Evolutionary conservation across 1,139 yeast genomes (phyloP), one percentile per base, ranked within the genome.

Genomic region (Taphrina confusa): DNA sequence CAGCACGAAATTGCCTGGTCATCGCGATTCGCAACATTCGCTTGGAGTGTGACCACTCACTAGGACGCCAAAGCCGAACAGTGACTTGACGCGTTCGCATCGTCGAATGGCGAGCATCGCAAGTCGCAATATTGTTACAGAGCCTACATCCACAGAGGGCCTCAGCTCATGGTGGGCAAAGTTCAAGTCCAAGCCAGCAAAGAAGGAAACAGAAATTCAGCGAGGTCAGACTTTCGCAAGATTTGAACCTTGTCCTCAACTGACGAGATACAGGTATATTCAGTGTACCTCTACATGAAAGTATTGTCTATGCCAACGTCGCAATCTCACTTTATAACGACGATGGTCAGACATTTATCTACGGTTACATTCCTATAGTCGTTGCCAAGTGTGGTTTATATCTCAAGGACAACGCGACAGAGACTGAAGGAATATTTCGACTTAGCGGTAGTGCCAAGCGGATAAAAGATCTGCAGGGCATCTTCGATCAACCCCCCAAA

Each of bases 351-450:
- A 81, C 81, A 50, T 78, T 83, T 59, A 82, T 82, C 56, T 89
- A 86, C 69, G 96, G 96, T 16, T 77, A 80, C 63, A 85, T 89
- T 34, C 96, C 96, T 1, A 79, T 87, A 22, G 88, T 92, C n/a
- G 95, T 92, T 30, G 98, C 97, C 23, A 87, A 90, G 68, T 91
- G 98, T 74, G 97, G 97, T 1, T 84, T 87, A 0, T 91, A 75
- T 70, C 74, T 92, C 64, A 92, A 92, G 69, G 82, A 82, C 57
- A 84, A 88, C 66, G 95, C 87, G 6, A 60, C 56, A 28, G 66
- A 69, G 12, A 85, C 87, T 1, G 95, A 92, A 71, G 98, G 99
- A 2, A 88, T 94, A 5, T 92, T 92, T 71, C 78, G 99, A 64
- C 87, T 92, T 2, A 94, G 95, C 1, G 99, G 99, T 6, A 85